Evolutionary conservation across 805 yeast genomes (phyloP), one percentile per base, ranked within the genome.

Genomic region (Candida sphagnicola): DNA sequence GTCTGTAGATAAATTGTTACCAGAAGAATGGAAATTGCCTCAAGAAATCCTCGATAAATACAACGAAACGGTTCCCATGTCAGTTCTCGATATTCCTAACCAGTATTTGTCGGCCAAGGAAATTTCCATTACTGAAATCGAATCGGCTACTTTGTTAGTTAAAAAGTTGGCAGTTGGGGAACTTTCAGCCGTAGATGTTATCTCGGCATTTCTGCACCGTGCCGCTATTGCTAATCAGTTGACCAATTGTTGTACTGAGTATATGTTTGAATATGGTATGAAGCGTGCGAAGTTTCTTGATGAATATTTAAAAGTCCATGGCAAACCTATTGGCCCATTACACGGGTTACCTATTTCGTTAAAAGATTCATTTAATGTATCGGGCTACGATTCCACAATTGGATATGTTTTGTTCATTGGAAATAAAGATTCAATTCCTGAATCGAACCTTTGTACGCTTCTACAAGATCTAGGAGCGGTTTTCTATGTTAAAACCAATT

Each of bases 171-270:
- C 52, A 28, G 8, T 45, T 2, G 68, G 67, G 23, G 34, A 62
- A 40, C 62, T 65, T 55, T 56, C 68, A 2, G 53, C 82, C 1
- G 53, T 58, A 1, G 68, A 72, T 33, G 80, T 79, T 3, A 60
- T 75, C 1, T 56, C 55, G 8, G 84, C 85, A 1, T 79, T 72
- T 53, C 70, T 77, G 42, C 79, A 79, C 49, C 56, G 85, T 31
- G 77, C 84, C 3, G 69, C 78, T 3, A 56, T 77, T 16, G 80
- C 80, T 0, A 82, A 78, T 43, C 84, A 79, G 47, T 56, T 80
- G 43, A 51, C 57, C 29, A 62, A 65, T 38, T 69, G 72, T 46
- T 53, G 62, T 24, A 46, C 59, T 8, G 74, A 69, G 37, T 60
- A 67, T 8, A 48, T 57, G 50, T 51, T 60, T 50, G 64, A 57